phyloP scores from a whole-genome alignment of 202 grass and related monocot species.

The Setaria viridis region DNA sequence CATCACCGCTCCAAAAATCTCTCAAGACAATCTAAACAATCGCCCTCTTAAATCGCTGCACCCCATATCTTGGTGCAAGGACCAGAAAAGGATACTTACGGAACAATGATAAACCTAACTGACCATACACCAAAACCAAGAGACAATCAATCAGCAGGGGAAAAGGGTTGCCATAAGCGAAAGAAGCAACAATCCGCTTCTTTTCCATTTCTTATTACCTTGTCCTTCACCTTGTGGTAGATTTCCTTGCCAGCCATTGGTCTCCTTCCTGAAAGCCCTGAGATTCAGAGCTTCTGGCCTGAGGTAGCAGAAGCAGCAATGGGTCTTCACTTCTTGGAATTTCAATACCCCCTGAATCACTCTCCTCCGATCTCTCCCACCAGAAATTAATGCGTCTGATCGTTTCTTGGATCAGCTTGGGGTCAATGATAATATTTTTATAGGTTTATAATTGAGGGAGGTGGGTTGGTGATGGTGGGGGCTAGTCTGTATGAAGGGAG shows the following conservation, averaged over 20 bases:
- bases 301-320: not conserved
- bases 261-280: not conserved
- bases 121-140: not conserved
- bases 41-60: not conserved
- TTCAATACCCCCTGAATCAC: slow-evolving; percentile 12
- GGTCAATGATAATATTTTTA: slow-evolving; percentile 39
- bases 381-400: not conserved
- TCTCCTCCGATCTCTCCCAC: slow-evolving; percentile 28
- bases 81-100: not conserved
- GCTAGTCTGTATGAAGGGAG: too few relatives aligned
- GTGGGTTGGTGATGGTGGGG: slow-evolving; percentile 36
- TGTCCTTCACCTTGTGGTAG: slow-evolving; percentile 69
- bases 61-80: not conserved
- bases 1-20: slow-evolving; percentile 6
- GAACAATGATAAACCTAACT: slow-evolving; percentile 19
- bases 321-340: slow-evolving; percentile 31
- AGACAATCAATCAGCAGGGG: not conserved
- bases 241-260: slow-evolving; percentile 71
- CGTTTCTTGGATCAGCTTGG: slow-evolving; percentile 29
- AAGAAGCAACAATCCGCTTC: not conserved
- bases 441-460: slow-evolving; percentile 40
- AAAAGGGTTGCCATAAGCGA: not conserved
- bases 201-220: slow-evolving; percentile 44
- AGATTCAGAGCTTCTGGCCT: slow-evolving; percentile 13
- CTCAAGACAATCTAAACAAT: not conserved